Evolutionary conservation across 1,284 basidiomycete genomes (phyloP), one percentile per base, ranked within the genome.

Genomic region (Moesziomyces globuligerus): DNA sequence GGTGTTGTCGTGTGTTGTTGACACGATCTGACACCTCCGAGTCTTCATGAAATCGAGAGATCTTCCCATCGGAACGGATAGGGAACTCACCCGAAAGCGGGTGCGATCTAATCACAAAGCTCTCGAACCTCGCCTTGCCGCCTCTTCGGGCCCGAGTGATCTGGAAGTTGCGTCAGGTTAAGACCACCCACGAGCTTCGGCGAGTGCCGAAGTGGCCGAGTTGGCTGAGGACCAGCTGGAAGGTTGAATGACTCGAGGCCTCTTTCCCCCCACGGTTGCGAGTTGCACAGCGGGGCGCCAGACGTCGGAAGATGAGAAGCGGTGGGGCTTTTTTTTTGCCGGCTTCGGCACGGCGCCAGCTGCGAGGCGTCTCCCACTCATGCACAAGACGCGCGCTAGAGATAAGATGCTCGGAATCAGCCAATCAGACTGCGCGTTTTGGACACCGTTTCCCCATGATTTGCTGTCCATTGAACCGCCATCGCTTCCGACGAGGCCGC

Each of bases 21-120:
- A 2, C 11, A 2, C 3, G 29, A 29, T 29, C 29, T 29, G 29
- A 29, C 29, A 29, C 29, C 15, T 13, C 1, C 1, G 29, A 5
- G 11, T 29, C 13, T 29, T 29, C 6, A 11, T 51, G 38, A 59
- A 44, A 50, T 26, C 29, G 48, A 2, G 11, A 34, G 32, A 8
- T 23, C 38, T 23, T 25, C 20, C 21, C 13, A 10, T 11, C 62
- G 62, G 56, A 58, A 42, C 48, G 62, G 62, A 66, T 59, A 59
- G 62, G 62, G 28, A 66, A 66, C 56, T 66, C 62, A 47, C 45
- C 62, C 62, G 62, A 55, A 20, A 29, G 32, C 32, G 32, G 32
- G 17, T 34, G 15, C 32, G 37, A 66, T 66, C 62, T 66, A 59
- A 66, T 66, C 62, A 38, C 38, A 21, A 9, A n/a, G n/a, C n/a